Evolutionary conservation across 1,139 yeast species (phyloP).

Genomic region (Suhomyces coccinellae): DNA sequence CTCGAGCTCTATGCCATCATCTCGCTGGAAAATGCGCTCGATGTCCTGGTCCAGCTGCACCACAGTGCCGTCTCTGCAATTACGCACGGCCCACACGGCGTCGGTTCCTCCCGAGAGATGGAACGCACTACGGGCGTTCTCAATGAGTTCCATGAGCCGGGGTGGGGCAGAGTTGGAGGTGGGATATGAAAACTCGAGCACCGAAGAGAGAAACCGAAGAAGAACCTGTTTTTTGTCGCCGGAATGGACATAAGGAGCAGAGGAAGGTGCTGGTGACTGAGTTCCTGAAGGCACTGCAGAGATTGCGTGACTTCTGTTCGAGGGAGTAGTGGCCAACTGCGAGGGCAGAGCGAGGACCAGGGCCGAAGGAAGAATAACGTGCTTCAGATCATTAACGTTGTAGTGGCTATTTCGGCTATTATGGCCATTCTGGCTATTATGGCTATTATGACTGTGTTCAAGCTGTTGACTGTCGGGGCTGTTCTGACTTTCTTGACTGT

Average conservation of each 20-base stretch:
- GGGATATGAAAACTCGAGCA: slow-evolving; percentile 61
- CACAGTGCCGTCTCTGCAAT: slow-evolving; percentile 22
- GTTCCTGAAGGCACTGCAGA: not conserved
- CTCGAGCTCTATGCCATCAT: slow-evolving; percentile 36
- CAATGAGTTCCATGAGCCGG: slow-evolving; percentile 61
- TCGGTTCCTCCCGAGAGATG: slow-evolving; percentile 23
- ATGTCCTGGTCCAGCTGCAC: slow-evolving; percentile 36
- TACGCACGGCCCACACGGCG: slow-evolving; percentile 16
- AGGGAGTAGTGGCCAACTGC: too few species aligned
- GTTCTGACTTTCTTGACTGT: too few species aligned
- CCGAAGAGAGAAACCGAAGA: slow-evolving; percentile 42
- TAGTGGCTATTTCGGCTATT: too few species aligned
- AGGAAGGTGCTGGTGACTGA: not conserved
- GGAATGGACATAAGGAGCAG: not conserved
- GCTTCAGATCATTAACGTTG: too few species aligned
- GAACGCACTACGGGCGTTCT: slow-evolving; percentile 71
- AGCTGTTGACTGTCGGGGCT: too few species aligned
- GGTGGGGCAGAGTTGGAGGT: slow-evolving; percentile 66
- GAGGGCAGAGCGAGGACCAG: too few species aligned
- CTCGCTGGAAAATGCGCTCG: slow-evolving; percentile 34
- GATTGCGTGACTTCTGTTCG: not conserved
- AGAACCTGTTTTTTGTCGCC: slow-evolving; percentile 25
- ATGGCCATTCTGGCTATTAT: too few species aligned
- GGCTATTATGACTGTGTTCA: too few species aligned
- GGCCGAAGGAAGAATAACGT: too few species aligned